Base-by-base conservation (phyloP, 148 eudicot genomes). In the Rhododendron ferrugineum region DNA sequence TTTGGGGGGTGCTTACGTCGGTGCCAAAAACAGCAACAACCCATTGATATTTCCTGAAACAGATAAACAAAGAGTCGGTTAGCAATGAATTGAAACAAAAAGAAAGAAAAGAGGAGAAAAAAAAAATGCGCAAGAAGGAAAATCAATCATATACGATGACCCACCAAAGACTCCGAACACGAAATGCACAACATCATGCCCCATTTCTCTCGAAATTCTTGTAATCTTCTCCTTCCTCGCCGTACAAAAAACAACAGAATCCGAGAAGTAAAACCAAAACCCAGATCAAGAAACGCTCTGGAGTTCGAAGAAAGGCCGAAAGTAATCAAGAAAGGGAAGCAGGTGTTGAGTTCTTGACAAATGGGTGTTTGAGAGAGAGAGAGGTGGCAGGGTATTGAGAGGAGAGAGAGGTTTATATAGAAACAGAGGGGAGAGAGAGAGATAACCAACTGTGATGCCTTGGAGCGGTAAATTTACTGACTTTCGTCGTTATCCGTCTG, bases 121-220 rank as follows among this genome's bases (percentile, higher is more conserved):
- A 0, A 16, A 13, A 13, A 50, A 50, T 0, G 54, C 14, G 1
- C 10, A 5, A 42, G 64, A 30, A 32, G 14, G 40, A 32, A 32
- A 72, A 72, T 34, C 40, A 15, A 32, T 6, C 34, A 0, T 15
- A 30, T 70, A 1, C 42, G 13, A 32, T 26, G 26, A 46, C 72
- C 47, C 84, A 87, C 92, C 92, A 14, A 88, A 86, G 79, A 90
- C 81, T 42, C 87, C 87, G 0, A 85, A 80, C 10, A 70, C 87
- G 34, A 50, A 79, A 80, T 85, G 87, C 44, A 83, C 84, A 80
- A 64, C 83, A 18, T 23, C 46, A 26, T 66, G 73, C 1, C 79
- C 83, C 87, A 85, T 85, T 74, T 66, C 86, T 47, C 6, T 60
- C 44, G 10, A 79, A 58, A n/a, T 36, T 73, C 42, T 14, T 73